Evolutionary conservation across 345 rosid species (phyloP).

Genomic region (Leavenworthia alabamica): DNA sequence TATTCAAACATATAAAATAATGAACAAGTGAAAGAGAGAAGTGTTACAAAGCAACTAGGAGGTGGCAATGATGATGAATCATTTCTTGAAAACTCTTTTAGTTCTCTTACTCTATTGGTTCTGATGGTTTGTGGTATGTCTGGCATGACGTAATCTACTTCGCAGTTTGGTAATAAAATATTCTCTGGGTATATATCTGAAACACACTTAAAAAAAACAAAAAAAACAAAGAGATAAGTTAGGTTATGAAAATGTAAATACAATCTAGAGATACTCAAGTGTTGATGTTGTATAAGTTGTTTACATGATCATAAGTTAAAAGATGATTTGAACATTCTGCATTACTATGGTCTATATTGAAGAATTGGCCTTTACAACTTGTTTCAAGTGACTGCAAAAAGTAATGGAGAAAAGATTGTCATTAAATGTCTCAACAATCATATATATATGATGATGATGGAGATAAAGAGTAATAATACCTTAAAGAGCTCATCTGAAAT

Average conservation of each 20-base stretch:
- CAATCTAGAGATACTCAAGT: background rate
- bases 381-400: slow-evolving; percentile 16
- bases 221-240: background rate
- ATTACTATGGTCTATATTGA: slow-evolving; percentile 22
- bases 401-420: background rate
- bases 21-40: background rate
- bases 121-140: background rate
- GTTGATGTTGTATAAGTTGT: background rate
- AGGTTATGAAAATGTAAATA: background rate
- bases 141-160: slow-evolving; percentile 8
- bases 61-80: slow-evolving; percentile 25
- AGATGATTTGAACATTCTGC: slow-evolving; percentile 24
- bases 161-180: slow-evolving; percentile 20
- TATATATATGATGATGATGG: background rate
- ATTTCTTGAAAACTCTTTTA: slow-evolving; percentile 15
- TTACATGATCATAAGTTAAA: slow-evolving; percentile 7
- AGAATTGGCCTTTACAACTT: slow-evolving; percentile 22
- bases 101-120: slow-evolving; percentile 9
- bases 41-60: slow-evolving; percentile 23
- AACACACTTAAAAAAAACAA: background rate
- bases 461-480: background rate
- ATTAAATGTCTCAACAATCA: background rate
- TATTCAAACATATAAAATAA: background rate
- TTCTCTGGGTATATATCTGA: slow-evolving; percentile 19
- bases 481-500: slow-evolving; percentile 24